phyloP scores from a whole-genome alignment of 2,329 filamentous ascomycete species.

The Emergomyces pasteurianus region DNA sequence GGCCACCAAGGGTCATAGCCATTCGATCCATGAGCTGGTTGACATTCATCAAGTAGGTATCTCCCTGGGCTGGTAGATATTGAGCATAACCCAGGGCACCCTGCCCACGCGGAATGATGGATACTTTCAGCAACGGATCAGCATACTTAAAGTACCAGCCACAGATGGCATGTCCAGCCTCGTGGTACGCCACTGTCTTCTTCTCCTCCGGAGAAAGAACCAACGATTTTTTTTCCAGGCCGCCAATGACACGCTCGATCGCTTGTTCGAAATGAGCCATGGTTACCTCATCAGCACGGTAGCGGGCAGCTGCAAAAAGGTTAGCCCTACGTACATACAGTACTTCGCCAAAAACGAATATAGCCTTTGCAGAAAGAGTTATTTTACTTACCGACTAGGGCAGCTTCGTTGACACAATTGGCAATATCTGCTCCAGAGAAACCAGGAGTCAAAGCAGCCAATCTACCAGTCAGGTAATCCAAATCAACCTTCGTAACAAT shows the following conservation, averaged over 20 bases:
- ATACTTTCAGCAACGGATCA: conserved; percentile 96
- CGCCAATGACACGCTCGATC: conserved; percentile 92
- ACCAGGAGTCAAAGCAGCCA: conserved; percentile 85
- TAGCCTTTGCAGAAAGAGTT: not conserved
- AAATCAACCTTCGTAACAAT: conserved; percentile 87
- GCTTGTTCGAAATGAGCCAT: conserved; percentile 95
- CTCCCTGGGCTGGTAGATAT: conserved; percentile 71
- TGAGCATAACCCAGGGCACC: conserved; percentile 92
- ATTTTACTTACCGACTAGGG: conserved; percentile 65
- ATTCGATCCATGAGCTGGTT: conserved; percentile 98
- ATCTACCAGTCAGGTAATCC: conserved; percentile 73
- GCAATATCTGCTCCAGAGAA: conserved; percentile 98
- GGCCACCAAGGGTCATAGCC: conserved; percentile 96
- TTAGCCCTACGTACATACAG: conserved; percentile 27
- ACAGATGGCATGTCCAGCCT: conserved; percentile 95
- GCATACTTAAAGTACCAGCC: conserved; percentile 96
- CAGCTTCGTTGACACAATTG: conserved; percentile 96
- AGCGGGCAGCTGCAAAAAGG: conserved; percentile 57
- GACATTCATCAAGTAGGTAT: conserved; percentile 91
- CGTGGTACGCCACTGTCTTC: conserved; percentile 92
- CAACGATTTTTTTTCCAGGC: conserved; percentile 92
- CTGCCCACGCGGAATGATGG: conserved; percentile 92
- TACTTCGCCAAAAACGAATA: not conserved
- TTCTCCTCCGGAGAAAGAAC: conserved; percentile 91
- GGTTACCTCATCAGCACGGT: conserved; percentile 64